Evolutionary conservation across 2,329 filamentous ascomycete species (phyloP), one percentile per base, ranked within the genome.

Genomic region (Metarhizium robertsii): DNA sequence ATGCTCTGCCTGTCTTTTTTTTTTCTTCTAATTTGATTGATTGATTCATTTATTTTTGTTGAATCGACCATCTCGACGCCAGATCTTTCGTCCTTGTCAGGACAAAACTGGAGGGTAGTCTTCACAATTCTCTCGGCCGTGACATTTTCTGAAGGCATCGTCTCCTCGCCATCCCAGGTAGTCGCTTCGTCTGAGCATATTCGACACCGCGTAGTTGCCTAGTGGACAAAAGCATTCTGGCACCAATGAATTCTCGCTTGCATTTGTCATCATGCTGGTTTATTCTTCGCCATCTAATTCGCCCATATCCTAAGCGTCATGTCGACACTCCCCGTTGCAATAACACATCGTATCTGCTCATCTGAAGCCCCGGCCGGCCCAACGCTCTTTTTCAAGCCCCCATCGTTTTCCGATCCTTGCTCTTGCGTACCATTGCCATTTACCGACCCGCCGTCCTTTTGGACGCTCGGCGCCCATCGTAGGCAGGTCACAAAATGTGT

Each of bases 281-380:
- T 34, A 18, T 46, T 6, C 20, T n/a, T 45, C 40, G 11, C 13
- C 25, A 11, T 43, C 57, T 62, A 77, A 63, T 77, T 78, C 53
- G 89, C 88, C 74, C 92, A 95, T 53, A 95, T 83, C 63, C 88
- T 80, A 60, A 95, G 81, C 61, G 85, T 89, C 67, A 85, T 75
- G 73, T 95, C 90, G 56, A 95, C 89, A 67, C 90, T 89, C 40
- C 89, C 90, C 2, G 90, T 95, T 8, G 90, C 91, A 63, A 96
- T 86, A 18, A 95, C 85, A 67, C 90, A 95, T 59, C 89, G 80
- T 59, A 95, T 90, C 61, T 84, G 84, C 50, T 83, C 77, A 57
- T 83, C 80, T 29, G 59, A 52, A 10, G 72, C 72, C 11, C 71
- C 56, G n/a, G 25, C 50, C 11, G 53, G 40, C 16, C 56, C 62